These are phyloP conservation scores for Calvatia gigantea DNA, from an alignment of 768 basidiomycete genomes.

Conservation along the genomic window DNA sequence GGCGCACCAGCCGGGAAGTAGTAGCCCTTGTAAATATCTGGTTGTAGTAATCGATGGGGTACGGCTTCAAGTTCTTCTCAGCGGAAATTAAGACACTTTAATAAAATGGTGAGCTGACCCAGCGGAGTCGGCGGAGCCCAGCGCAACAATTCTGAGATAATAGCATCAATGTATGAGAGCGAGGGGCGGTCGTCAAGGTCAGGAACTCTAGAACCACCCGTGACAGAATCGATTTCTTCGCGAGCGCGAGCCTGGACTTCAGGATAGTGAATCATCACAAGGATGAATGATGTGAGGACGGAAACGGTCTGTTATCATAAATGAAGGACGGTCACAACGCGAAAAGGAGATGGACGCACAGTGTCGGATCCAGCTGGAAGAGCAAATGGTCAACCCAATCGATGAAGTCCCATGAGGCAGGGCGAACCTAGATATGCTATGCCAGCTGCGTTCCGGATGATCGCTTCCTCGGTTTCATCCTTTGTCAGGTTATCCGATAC, in stretches of 20 bases:
- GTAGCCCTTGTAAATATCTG: conserved; percentile 29
- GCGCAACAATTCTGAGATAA: conserved; percentile 38
- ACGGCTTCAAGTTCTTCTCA: conserved; percentile 22
- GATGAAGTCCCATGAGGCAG: conserved; percentile 11
- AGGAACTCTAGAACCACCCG: conserved; percentile 27
- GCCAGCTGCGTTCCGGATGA: conserved; percentile 31
- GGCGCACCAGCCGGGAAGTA: conserved; percentile 21
- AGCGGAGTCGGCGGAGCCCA: conserved; percentile 36
- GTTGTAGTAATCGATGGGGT: conserved; percentile 28
- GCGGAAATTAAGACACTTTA: neutral
- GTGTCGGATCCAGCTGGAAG: conserved; percentile 12
- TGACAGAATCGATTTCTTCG: conserved; percentile 37
- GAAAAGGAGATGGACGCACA: neutral
- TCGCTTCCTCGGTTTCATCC: conserved; percentile 18
- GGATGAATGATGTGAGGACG: conserved; percentile 13
- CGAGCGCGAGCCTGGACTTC: conserved; percentile 39
- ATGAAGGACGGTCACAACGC: conserved; percentile 10
- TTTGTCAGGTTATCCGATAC: conserved; percentile 24
- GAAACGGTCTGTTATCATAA: neutral
- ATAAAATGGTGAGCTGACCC: conserved; percentile 19
- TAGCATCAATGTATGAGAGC: conserved; percentile 31
- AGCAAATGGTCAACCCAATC: conserved; percentile 4
- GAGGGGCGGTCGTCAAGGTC: conserved; percentile 13
- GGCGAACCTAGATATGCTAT: conserved; percentile 36
- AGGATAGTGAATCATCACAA: conserved; percentile 34